phyloP scores from a whole-genome alignment of 345 rosid species.

The Reutealis trisperma region DNA sequence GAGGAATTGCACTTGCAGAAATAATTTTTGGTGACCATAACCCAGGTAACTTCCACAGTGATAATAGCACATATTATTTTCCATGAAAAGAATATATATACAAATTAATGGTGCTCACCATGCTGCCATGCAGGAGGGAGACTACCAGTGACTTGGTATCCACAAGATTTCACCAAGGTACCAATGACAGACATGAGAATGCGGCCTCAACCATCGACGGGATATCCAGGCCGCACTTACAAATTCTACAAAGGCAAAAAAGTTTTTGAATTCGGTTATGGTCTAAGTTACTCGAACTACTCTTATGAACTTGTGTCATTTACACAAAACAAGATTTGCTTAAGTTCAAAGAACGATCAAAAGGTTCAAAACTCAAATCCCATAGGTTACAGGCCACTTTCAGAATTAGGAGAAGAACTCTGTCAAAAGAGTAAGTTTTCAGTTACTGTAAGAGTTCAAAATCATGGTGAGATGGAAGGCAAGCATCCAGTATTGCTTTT shows the following conservation, averaged over 20 bases:
- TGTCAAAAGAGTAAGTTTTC: conserved; percentile 47
- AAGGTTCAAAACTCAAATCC: conserved; percentile 20
- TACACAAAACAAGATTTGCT: conserved; percentile 31
- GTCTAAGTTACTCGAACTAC: conserved; percentile 75
- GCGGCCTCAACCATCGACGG: conserved; percentile 57
- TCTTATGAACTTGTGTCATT: conserved; percentile 46
- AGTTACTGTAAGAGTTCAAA: conserved; percentile 51
- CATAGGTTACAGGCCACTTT: conserved; percentile 30
- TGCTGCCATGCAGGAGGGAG: conserved; percentile 66
- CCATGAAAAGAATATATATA: too few relatives aligned
- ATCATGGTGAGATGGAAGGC: conserved; percentile 62
- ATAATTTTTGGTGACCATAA: conserved; percentile 83
- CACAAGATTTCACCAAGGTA: conserved; percentile 57
- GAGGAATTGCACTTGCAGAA: conserved; percentile 75
- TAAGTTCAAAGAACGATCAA: conserved; percentile 26
- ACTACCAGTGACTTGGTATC: conserved; percentile 90
- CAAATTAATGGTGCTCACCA: background rate
- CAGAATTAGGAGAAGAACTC: conserved; percentile 47
- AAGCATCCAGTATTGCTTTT: conserved; percentile 78
- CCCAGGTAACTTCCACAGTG: conserved; percentile 52
- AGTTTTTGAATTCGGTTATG: conserved; percentile 69
- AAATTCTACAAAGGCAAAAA: conserved; percentile 68
- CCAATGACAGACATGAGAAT: conserved; percentile 91
- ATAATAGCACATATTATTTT: background rate
- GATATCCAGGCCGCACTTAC: conserved; percentile 89